Evolutionary conservation across 306 rosid species (phyloP), one percentile per base, ranked within the genome.

Genomic region (apple (Malus domestica)): DNA sequence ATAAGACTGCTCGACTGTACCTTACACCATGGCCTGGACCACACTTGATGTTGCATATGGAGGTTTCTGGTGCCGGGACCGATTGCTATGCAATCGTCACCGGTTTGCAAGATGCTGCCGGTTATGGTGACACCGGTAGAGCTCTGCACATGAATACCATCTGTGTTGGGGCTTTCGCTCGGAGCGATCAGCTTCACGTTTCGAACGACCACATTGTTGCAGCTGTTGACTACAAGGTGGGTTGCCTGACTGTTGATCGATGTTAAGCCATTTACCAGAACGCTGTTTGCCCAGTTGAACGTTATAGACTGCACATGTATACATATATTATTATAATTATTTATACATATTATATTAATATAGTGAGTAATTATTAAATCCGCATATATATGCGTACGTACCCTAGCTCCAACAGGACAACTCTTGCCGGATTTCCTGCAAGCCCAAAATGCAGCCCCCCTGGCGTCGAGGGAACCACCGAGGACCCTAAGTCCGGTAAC

Each of bases 11-110:
- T n/a, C 13, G 2, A 58, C 13, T 62, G 5, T 70, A 88, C 96
- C 93, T 90, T 52, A 90, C 76, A 6, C 96, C 96, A 33, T 90
- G 96, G 7, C 96, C 91, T 14, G 96, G 96, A 30, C 96, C 93
- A 78, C 93, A 90, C 62, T 79, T 84, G 20, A 90, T 85, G 83
- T 79, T 25, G 33, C 74, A 87, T 88, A 66, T 82, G 65, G 64
- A 90, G 42, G 78, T 88, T 87, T 4, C 27, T 78, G 68, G 96
- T 83, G 70, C 85, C 91, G 11, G 87, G 86, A 23, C 87, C 93
- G 45, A 90, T 88, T 22, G 93, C 87, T n/a, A 90, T 81, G 81
- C 93, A 89, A 16, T 89, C 93, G 76, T 89, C 93, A 0, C 96
- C 93, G 13, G 91, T 90, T 81, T 73, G 71, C 35, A 88, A 9